Percentiles rank a stretch among this genome's conserved stretches.
Evolutionary conservation across 345 rosid species (phyloP).

Genomic region (Citrus unshiu): DNA sequence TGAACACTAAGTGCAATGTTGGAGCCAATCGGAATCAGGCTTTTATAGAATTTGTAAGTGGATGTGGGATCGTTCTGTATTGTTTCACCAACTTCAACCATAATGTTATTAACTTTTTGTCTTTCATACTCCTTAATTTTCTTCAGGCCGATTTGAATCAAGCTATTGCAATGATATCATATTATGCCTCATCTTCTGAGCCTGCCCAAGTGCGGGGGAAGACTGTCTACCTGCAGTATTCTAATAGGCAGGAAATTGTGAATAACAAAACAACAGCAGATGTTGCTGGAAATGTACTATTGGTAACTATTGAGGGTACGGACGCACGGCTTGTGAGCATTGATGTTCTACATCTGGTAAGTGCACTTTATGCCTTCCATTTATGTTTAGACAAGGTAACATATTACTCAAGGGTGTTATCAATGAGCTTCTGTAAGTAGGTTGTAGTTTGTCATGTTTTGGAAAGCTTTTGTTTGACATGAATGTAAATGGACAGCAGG

Average conservation of each 20-base stretch:
- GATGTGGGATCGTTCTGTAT: background rate
- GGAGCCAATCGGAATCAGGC: constrained; percentile 99
- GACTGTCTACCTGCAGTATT: constrained; percentile 97
- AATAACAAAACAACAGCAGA: constrained; percentile 97
- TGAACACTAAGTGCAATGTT: constrained; percentile 96
- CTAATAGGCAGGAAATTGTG: constrained; percentile 96
- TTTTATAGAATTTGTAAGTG: constrained; percentile 94
- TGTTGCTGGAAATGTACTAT: constrained; percentile 93
- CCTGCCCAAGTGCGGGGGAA: constrained; percentile 99
- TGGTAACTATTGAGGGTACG: constrained; percentile 88
- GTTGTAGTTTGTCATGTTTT: constrained; percentile 71
- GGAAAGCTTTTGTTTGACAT: constrained; percentile 72
- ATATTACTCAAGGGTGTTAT: constrained; percentile 30
- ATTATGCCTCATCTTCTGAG: constrained; percentile 93
- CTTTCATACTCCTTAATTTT: background rate
- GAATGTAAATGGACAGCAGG: constrained; percentile 99
- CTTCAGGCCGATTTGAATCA: constrained; percentile 90
- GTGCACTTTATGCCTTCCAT: constrained; percentile 26
- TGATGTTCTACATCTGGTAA: constrained; percentile 96
- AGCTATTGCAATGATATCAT: constrained; percentile 97
- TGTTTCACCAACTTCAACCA: background rate
- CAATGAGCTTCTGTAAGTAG: constrained; percentile 51
- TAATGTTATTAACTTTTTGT: background rate
- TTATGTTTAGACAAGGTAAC: constrained; percentile 36
- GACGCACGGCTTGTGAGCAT: constrained; percentile 99